These are phyloP conservation scores for Acacia crassicarpa DNA, from an alignment of 306 rosid genomes.

Conservation along the genomic window DNA sequence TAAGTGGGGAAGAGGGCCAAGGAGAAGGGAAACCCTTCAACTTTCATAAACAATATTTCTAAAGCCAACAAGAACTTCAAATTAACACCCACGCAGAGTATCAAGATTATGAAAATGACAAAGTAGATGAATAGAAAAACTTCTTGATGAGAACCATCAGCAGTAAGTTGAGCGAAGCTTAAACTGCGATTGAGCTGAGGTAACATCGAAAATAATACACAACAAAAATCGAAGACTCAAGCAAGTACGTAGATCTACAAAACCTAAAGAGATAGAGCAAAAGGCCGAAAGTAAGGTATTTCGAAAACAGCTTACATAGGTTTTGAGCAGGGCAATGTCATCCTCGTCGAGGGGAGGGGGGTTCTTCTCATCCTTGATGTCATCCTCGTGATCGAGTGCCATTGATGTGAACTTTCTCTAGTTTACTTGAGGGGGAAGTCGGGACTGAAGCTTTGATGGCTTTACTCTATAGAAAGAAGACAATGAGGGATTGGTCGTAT, in stretches of 20 bases:
- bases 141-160: neutral
- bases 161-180: neutral
- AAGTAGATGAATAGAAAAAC: neutral
- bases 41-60: neutral
- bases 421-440: constrained; percentile 19
- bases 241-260: constrained; percentile 15
- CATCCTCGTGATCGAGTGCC: constrained; percentile 86
- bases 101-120: neutral
- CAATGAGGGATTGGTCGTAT: neutral
- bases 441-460: neutral
- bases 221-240: neutral
- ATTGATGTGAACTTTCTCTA: constrained; percentile 33
- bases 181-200: neutral
- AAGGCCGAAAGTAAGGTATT: constrained; percentile 40
- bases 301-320: constrained; percentile 55
- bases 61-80: neutral
- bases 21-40: neutral
- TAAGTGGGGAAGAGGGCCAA: neutral
- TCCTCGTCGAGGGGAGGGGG: constrained; percentile 97
- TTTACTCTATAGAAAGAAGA: no score
- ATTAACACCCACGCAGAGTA: constrained; percentile 14
- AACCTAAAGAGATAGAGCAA: neutral
- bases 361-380: constrained; percentile 97
- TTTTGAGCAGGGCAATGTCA: constrained; percentile 93
- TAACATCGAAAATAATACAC: neutral